These are phyloP conservation scores for Mycosarcoma mackinlayi DNA, from an alignment of 1,284 basidiomycete genomes.

Conservation along the genomic window DNA sequence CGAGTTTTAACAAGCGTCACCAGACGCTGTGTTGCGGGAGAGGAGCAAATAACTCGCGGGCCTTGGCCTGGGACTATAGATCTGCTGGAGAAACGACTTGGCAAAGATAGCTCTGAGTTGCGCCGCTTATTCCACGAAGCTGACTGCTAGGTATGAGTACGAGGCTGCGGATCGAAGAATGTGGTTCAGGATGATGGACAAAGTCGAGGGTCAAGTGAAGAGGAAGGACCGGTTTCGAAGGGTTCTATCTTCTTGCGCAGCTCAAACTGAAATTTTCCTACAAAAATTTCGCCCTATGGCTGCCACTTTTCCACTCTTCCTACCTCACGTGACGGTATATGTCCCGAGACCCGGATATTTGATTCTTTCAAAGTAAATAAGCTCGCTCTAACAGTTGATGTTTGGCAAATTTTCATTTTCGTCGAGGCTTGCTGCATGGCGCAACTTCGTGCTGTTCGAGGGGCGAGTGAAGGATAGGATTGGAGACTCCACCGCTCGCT, in stretches of 20 bases:
- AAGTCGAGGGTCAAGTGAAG: slow-evolving; percentile 2
- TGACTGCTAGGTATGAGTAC: not conserved
- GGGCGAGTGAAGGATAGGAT: too few species aligned
- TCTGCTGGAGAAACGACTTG: not conserved
- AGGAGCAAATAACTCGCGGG: not conserved
- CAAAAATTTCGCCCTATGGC: slow-evolving; percentile 26
- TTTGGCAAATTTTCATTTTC: not conserved
- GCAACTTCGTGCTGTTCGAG: too few species aligned
- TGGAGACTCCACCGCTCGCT: too few species aligned
- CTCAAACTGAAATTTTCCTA: slow-evolving; percentile 25
- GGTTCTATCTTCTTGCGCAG: slow-evolving; percentile 6
- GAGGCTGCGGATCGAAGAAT: not conserved
- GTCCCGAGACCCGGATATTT: slow-evolving; percentile 20
- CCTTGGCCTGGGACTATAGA: too few species aligned
- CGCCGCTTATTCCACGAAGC: too few species aligned
- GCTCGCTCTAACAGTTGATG: too few species aligned
- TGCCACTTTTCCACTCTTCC: slow-evolving; percentile 11
- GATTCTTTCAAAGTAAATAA: too few species aligned
- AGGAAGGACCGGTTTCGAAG: slow-evolving; percentile 10
- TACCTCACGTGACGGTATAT: slow-evolving; percentile 23
- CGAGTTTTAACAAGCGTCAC: slow-evolving; percentile 3
- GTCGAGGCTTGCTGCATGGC: too few species aligned
- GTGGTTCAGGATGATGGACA: not conserved
- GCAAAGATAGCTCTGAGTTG: not conserved
- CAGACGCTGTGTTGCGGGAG: slow-evolving; percentile 7